Evolutionary conservation across 1,284 basidiomycete species (phyloP), one percentile per base, ranked within the genome.

Genomic region (Trametes pubescens): DNA sequence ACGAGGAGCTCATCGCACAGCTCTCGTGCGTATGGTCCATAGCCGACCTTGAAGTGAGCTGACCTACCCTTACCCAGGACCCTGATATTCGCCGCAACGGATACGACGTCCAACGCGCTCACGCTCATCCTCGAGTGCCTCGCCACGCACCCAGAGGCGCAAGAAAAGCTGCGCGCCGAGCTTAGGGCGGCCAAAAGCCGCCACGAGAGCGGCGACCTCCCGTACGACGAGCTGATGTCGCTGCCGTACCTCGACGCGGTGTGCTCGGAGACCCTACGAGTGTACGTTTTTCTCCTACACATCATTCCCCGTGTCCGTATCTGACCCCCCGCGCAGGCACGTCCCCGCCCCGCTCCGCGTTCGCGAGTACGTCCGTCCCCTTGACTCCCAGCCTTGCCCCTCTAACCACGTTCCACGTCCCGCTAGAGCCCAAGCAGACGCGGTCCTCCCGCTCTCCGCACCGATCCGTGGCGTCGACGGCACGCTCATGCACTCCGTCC

Each of bases 231-330:
- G 11, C 29, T 65, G 18, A 56, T 65, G 47, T 8, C 49, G 1
- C 73, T 87, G 0, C 76, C 79, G 0, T 86, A 84, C 66, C 77
- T 89, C 24, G 85, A 89, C 59, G 80, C 80, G 2, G 82, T 84
- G 3, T 75, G 38, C 24, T 32, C 43, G 16, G 61, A 62, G 46
- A 57, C 61, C 1, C 49, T 61, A n/a, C 51, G 58, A 90, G 21
- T 83, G 86, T 53, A 90, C 93, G 76, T 78, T 8, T 48, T 1
- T 11, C 24, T 16, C 26, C 16, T 18, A 9, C 14, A 21, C 8
- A 18, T 7, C 35, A 29, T 29, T 16, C 21, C 43, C 16, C 13
- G 16, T 51, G 21, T 8, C 8, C 29, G 14, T 38, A 29, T 18
- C 38, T 51, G 14, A 58, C 37, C 2, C 2, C 18, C 3, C n/a